Evolutionary conservation across 2,329 filamentous ascomycete species (phyloP).

Genomic region (Tolypocladium pustulatum): DNA sequence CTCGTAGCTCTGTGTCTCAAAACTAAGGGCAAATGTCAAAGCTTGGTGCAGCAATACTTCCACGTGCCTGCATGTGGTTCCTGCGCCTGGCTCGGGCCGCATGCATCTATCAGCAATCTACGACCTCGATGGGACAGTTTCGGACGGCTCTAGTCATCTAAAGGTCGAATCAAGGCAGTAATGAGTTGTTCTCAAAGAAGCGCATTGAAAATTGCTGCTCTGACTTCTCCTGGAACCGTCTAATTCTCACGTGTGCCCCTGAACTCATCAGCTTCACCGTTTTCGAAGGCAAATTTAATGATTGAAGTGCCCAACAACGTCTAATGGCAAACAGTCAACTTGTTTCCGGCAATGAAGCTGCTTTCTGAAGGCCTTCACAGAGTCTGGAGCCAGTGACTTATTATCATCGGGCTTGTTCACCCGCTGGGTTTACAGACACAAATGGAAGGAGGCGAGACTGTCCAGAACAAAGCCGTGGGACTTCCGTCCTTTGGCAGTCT

Average conservation of each 20-base stretch:
- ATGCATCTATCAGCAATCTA: background rate
- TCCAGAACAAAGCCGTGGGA: background rate
- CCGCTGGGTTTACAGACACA: background rate
- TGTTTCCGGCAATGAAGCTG: background rate
- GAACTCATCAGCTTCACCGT: background rate
- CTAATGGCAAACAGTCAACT: too few relatives aligned
- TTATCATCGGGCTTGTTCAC: background rate
- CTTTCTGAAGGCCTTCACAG: too few relatives aligned
- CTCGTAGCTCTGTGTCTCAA: background rate
- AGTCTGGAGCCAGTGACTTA: background rate
- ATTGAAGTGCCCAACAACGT: background rate
- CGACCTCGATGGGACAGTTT: background rate
- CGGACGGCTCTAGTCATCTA: background rate
- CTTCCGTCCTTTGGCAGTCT: background rate
- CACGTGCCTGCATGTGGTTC: background rate
- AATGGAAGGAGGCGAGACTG: background rate
- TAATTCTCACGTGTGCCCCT: background rate
- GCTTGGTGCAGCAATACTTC: background rate
- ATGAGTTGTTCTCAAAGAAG: constrained; percentile 23
- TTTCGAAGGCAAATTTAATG: background rate
- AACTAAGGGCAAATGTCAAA: background rate
- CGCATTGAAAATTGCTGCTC: constrained; percentile 18
- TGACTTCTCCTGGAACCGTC: constrained; percentile 8
- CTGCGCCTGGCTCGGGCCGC: background rate
- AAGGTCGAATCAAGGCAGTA: constrained; percentile 20